Percentiles rank a stretch among this genome's conserved stretches.
These are phyloP conservation scores for Blastobotrys capitulatus DNA, from an alignment of 1,139 yeast genomes.

Conservation along the genomic window DNA sequence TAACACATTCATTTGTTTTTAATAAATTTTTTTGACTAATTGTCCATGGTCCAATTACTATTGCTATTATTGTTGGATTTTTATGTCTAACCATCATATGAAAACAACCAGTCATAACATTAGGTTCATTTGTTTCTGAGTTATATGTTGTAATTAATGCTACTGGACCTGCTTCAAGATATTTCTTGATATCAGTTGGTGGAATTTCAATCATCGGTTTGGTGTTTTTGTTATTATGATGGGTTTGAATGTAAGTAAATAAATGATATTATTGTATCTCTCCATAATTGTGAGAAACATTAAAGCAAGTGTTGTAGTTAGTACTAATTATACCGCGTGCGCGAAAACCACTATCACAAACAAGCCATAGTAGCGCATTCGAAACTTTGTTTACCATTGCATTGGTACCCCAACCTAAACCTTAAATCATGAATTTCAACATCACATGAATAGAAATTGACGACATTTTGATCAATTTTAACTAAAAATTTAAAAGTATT, in stretches of 20 bases:
- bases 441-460: no score
- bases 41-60: slow-evolving; percentile 19
- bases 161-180: slow-evolving; percentile 4
- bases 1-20: slow-evolving; percentile 17
- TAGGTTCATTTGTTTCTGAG: slow-evolving; percentile 1
- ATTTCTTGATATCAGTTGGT: neutral
- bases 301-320: neutral
- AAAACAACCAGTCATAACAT: slow-evolving; percentile 19
- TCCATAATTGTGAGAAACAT: neutral
- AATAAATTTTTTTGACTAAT: slow-evolving; percentile 13
- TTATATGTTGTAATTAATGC: neutral
- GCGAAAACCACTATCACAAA: neutral
- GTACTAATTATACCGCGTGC: neutral
- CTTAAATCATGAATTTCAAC: no score
- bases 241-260: neutral
- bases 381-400: no score
- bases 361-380: no score
- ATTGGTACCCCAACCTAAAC: no score
- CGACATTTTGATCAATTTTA: neutral
- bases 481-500: neutral
- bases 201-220: neutral
- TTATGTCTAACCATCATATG: slow-evolving; percentile 18
- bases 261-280: neutral
- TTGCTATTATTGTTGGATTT: slow-evolving; percentile 15
- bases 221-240: neutral